Base-by-base conservation (phyloP, 2,329 filamentous ascomycete genomes). In the Nemania sp. region DNA sequence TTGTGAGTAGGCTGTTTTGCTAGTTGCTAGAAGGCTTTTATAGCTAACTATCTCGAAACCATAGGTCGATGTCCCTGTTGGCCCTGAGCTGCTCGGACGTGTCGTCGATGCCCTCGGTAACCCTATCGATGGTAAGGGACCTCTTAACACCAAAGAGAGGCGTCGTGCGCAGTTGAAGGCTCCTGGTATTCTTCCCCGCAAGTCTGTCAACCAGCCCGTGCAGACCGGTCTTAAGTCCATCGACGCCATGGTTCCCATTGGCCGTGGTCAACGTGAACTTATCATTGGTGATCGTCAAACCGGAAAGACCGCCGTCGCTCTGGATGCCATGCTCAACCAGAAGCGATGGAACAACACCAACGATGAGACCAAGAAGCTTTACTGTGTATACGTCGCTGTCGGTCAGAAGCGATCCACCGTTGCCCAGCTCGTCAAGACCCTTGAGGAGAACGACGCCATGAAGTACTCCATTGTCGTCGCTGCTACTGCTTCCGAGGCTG, bases 201-300 rank as follows among this genome's bases (percentile, higher is more conserved):
- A 88, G 79, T 99, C 96, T 82, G 96, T 99, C 91, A 94, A 94
- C 87, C 89, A 99, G 89, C 95, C 96, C 77, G 95, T 99, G 76
- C 96, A 99, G 91, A 99, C 96, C 82, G 96, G 96, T 88, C 91
- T 98, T 79, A 99, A 99, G 90, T 97, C 93, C 78, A 89, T 99
- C 87, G 96, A 99, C 83, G 94, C 96, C 86, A 98, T 99, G 96
- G 96, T 99, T 78, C 96, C 96, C 79, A 98, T 99, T 79, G 96
- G 96, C 83, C 96, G 96, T 95, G 96, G 96, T 81, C 96, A 99
- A 90, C 96, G 96, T 95, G 96, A 99, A 89, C 88, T 99, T 90
- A 98, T 99, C 85, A 99, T 99, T 85, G 96, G 96, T 88, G 96
- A 99, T 83, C 96, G 96, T 94, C 96, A 99, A 87, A 99, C 96